phyloP scores from a whole-genome alignment of 352 stramenopile genomes.

The Globisporangium spinosum region DNA sequence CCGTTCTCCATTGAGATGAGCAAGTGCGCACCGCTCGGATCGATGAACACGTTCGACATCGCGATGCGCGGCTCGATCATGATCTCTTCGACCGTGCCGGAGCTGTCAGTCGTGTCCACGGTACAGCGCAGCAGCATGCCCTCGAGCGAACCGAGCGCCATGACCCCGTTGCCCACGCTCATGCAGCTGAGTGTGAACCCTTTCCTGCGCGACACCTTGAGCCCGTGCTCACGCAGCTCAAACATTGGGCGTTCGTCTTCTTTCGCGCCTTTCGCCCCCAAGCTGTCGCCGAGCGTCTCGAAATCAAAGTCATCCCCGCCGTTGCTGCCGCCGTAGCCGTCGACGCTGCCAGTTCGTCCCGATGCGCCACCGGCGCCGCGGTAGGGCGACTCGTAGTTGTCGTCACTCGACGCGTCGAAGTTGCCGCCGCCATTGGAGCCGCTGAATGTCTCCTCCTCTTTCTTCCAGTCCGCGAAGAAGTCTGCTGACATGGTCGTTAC shows the following conservation, averaged over 20 bases:
- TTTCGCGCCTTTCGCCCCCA: slow-evolving; percentile 28
- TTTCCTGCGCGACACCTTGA: slow-evolving; percentile 83
- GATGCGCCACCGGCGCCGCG: slow-evolving; percentile 20
- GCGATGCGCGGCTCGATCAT: slow-evolving; percentile 86
- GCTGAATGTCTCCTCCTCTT: slow-evolving; percentile 54
- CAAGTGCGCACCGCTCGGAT: slow-evolving; percentile 76
- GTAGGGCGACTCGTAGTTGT: slow-evolving; percentile 39
- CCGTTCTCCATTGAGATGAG: slow-evolving; percentile 88
- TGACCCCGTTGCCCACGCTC: slow-evolving; percentile 73
- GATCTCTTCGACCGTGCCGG: slow-evolving; percentile 77
- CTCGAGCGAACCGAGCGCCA: slow-evolving; percentile 81
- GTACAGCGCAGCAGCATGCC: slow-evolving; percentile 78
- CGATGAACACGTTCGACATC: slow-evolving; percentile 78
- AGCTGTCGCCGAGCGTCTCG: slow-evolving; percentile 53
- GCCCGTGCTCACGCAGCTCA: slow-evolving; percentile 79
- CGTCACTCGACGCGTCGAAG: slow-evolving; percentile 14
- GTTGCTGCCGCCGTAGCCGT: slow-evolving; percentile 23
- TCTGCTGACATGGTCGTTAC: slow-evolving; percentile 71
- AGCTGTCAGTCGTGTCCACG: slow-evolving; percentile 72
- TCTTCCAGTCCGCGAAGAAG: slow-evolving; percentile 88
- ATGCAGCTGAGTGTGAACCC: slow-evolving; percentile 83
- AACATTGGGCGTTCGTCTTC: slow-evolving; percentile 83
- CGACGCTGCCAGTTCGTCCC: slow-evolving; percentile 27
- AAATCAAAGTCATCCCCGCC: slow-evolving; percentile 80
- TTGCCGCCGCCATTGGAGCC: slow-evolving; percentile 18